Base-by-base conservation (phyloP, 345 rosid species). In the Lepidium didymum region DNA sequence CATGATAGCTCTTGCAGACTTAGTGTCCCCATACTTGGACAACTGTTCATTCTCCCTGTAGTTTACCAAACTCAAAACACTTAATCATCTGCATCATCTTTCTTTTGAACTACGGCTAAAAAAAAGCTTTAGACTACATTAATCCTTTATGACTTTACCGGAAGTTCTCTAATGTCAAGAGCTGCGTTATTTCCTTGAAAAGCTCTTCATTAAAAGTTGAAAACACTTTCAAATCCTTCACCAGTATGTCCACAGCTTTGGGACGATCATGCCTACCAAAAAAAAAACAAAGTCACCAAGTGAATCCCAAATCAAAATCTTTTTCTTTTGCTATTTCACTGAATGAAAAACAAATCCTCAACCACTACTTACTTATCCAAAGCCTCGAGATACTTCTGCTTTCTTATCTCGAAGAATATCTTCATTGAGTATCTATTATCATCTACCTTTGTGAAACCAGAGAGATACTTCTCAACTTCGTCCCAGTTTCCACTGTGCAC, bases 351-450 rank as follows among this genome's bases (percentile, higher is more conserved):
- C 18, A 55, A 21, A 27, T 7, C 23, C 18, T 15, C 15, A 47
- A 47, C 14, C 35, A 18, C 43, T 5, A 59, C 92, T 75, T 78
- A 94, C 99, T 86, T 85, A 75, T 91, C 99, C 81, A 94, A 80
- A 36, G 99, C 99, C 83, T 94, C 97, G 0, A 94, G 95, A 78
- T 94, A 94, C 64, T 94, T 94, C 82, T 94, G 99, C 86, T 94
- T 94, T 81, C 99, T 84, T 68, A 94, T 94, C 89, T 91, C 97
- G 6, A 94, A 89, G 84, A 94, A 94, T 47, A 91, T 94, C 84
- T 91, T 94, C 99, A 91, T 91, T 0, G 99, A 94, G 81, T 91
- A 91, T 9, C 96, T 88, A 37, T 94, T 94, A 61, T 91, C 97
- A 42, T 94, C 99, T 29, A 91, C 96, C 78, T 91, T 91, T 0